Percentiles rank a stretch among this genome's conserved stretches.
Evolutionary conservation across 2,329 filamentous ascomycete genomes (phyloP).

Genomic region (Colletotrichum incanum): DNA sequence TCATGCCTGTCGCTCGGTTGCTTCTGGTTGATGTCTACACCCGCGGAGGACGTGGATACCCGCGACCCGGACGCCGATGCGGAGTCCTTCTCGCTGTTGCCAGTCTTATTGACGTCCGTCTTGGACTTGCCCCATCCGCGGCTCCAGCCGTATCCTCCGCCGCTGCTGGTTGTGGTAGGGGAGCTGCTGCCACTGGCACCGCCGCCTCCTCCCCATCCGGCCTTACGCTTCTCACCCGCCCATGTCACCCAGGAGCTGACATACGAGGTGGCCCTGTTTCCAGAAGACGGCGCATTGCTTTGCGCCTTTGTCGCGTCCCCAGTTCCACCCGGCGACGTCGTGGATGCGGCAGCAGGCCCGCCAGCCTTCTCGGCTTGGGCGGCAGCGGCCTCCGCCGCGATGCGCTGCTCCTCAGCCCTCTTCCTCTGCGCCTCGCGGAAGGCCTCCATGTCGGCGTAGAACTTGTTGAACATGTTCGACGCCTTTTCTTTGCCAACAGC

Average conservation of each 20-base stretch:
- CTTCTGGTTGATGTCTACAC: constrained; percentile 24
- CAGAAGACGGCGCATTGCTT: constrained; percentile 64
- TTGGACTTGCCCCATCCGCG: constrained; percentile 49
- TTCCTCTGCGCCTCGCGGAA: constrained; percentile 63
- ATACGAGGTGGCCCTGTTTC: constrained; percentile 73
- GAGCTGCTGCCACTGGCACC: constrained; percentile 30
- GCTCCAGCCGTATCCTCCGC: constrained; percentile 51
- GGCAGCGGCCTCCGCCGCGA: constrained; percentile 48
- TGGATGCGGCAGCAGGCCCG: constrained; percentile 45
- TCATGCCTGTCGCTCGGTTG: constrained; percentile 26
- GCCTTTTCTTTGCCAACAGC: constrained; percentile 91
- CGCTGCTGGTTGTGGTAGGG: constrained; percentile 8
- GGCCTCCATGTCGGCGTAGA: constrained; percentile 91
- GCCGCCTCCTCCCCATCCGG: constrained; percentile 53
- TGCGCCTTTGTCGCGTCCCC: constrained; percentile 61
- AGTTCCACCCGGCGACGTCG: constrained; percentile 44
- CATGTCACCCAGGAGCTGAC: constrained; percentile 79
- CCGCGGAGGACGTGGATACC: constrained; percentile 27
- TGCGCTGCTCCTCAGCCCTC: constrained; percentile 57
- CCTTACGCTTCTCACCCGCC: constrained; percentile 83
- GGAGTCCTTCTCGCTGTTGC: constrained; percentile 46
- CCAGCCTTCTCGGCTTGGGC: constrained; percentile 42
- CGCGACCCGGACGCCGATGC: constrained; percentile 45
- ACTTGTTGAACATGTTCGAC: constrained; percentile 85
- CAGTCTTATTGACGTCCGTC: constrained; percentile 34